Conservation (phyloP, 495 filamentous ascomycete genomes). For the Aspergillus biplanus region DNA sequence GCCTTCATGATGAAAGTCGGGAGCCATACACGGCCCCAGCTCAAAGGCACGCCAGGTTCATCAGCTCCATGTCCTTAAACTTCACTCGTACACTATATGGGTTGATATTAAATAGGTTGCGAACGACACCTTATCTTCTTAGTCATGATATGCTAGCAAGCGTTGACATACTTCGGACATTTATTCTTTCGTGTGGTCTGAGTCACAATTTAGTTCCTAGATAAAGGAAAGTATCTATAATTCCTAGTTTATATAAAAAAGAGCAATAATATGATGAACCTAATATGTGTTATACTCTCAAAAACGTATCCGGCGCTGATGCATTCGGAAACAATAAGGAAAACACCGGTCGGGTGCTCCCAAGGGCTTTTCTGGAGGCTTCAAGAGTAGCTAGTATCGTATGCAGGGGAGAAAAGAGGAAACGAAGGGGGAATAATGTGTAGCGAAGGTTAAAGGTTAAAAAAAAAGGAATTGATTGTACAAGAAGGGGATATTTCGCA, state of each 20-base stretch:
- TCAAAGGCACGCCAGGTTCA: too few species aligned
- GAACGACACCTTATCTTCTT: too few species aligned
- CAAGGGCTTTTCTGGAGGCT: conserved; percentile 7
- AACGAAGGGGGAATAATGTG: neutral
- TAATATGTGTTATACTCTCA: neutral
- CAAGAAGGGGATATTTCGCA: conserved; percentile 24
- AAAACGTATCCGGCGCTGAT: neutral
- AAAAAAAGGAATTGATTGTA: conserved; percentile 11
- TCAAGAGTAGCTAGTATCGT: neutral
- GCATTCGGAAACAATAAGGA: neutral
- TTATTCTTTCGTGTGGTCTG: too few species aligned
- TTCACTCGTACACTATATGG: too few species aligned
- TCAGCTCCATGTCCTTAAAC: too few species aligned
- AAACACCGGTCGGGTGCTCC: neutral
- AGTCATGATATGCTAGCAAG: too few species aligned
- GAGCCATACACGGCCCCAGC: too few species aligned
- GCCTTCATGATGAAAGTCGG: too few species aligned
- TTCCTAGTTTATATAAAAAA: neutral
- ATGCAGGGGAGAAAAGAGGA: neutral
- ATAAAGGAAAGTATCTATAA: neutral
- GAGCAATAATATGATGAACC: neutral
- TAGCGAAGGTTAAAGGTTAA: neutral
- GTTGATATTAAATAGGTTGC: too few species aligned
- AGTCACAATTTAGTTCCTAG: neutral
- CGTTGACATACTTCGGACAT: too few species aligned